Base-by-base conservation (phyloP, 495 filamentous ascomycete genomes). In the Pyrenula aspistea region DNA sequence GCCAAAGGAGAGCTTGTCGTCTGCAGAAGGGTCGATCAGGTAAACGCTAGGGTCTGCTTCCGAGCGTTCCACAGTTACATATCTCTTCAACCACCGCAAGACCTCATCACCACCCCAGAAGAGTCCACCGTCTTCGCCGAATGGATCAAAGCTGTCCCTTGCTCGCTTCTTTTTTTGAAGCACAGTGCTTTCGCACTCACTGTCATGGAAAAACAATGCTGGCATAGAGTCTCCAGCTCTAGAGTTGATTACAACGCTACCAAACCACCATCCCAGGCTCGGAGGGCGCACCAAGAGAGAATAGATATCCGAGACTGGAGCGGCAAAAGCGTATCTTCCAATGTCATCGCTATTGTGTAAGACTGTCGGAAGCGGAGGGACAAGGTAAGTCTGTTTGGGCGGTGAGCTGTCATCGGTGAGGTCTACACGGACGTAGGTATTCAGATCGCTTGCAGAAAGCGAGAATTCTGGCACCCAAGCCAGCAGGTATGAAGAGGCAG, bases 41-140 rank as follows among this genome's bases (percentile, higher is more conserved):
- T 96, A 98, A 25, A 94, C 83, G 60, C 85, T 95, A 15, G 83
- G 84, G 65, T 98, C 93, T 0, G 87, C 88, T 2, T 76, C 79
- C 22, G 89, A 91, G 51, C 87, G 79, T 71, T 96, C 88, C 20
- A 97, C 82, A 1, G 74, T 75, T 19, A 90, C 84, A 71, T 95
- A 96, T 61, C 81, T 76, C 65, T 82, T 86, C 65, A 98, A 62
- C 93, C 94, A 97, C 51, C 92, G 75, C 25, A 98, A 65, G 3
- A 98, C 87, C 73, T 98, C 93, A 63, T 98, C 93, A 2, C 94
- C 93, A 51, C 93, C 94, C 93, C 93, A 98, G 60, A 96, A 97
- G 68, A 96, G 82, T 66, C 83, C 80, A 0, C 91, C 90, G 53
- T 81, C 79, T 55, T 89, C 88, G 12, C 83, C 82, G 62, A 96